Evolutionary conservation across 2,329 filamentous ascomycete genomes (phyloP).

Genomic region (Penicillium sp.): DNA sequence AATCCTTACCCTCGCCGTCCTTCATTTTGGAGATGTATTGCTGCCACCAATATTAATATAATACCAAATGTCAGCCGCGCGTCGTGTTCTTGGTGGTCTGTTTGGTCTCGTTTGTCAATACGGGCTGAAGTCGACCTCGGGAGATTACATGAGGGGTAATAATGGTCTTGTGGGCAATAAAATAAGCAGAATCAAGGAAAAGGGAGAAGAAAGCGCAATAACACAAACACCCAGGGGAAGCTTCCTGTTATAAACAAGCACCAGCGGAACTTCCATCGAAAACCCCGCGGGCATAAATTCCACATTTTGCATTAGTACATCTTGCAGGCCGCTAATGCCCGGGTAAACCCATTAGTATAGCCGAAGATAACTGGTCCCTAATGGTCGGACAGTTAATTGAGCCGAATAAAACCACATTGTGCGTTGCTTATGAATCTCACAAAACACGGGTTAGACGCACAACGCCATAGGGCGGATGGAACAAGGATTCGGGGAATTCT

Average conservation of each 20-base stretch:
- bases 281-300: background rate
- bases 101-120: background rate
- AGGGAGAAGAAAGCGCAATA: background rate
- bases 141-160: background rate
- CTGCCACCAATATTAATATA: background rate
- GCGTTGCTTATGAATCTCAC: background rate
- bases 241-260: background rate
- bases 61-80: too few species aligned
- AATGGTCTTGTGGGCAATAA: background rate
- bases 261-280: too few species aligned
- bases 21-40: background rate
- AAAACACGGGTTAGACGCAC: background rate
- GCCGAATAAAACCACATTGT: background rate
- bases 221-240: background rate
- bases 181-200: background rate
- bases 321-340: background rate
- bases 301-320: background rate
- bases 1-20: background rate
- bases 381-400: background rate
- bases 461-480: background rate
- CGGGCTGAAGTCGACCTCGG: background rate
- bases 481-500: background rate
- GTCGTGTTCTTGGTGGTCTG: background rate
- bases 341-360: background rate
- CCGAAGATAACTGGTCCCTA: background rate